A percentile compares a stretch with the other conserved stretches of the same genome.
Evolutionary conservation across 1,139 yeast species (phyloP).

Genomic region (Candida labiduridarum): DNA sequence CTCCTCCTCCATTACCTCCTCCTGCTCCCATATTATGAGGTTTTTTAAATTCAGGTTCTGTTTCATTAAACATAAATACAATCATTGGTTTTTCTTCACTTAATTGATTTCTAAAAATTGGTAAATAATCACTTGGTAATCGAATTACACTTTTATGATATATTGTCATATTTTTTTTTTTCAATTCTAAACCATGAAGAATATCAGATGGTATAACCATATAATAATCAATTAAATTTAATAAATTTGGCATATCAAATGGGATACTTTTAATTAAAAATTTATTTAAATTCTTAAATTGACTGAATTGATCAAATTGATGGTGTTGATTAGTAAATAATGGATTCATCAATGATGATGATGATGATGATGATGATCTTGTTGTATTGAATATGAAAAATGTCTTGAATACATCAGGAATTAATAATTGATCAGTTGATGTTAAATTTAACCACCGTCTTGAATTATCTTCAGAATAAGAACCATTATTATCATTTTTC

Average conservation of each 20-base stretch:
- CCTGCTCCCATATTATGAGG: not conserved
- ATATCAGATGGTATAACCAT: constrained; percentile 35
- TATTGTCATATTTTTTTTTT: constrained; percentile 7
- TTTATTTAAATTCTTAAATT: constrained; percentile 17
- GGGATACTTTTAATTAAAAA: constrained; percentile 33
- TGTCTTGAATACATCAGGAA: constrained; percentile 31
- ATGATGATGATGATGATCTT: not conserved
- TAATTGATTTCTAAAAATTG: constrained; percentile 24
- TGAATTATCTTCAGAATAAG: not conserved
- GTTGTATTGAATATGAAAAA: constrained; percentile 37
- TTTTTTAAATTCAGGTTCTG: constrained; percentile 2
- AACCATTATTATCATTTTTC: not conserved
- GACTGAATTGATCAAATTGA: no score
- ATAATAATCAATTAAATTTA: constrained; percentile 33
- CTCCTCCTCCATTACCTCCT: constrained; percentile 9
- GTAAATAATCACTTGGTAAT: constrained; percentile 21
- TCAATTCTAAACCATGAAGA: not conserved
- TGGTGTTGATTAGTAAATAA: constrained; percentile 9
- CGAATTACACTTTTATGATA: constrained; percentile 23
- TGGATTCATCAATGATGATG: not conserved
- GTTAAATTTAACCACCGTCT: constrained; percentile 17
- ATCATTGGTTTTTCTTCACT: constrained; percentile 30
- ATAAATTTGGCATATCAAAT: constrained; percentile 33
- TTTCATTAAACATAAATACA: constrained; percentile 34
- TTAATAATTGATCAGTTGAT: constrained; percentile 13